A percentile compares a stretch with the other conserved stretches of the same genome.
These are phyloP conservation scores for Phytophthora fragariae DNA, from an alignment of 352 stramenopile species.

Conservation along the genomic window DNA sequence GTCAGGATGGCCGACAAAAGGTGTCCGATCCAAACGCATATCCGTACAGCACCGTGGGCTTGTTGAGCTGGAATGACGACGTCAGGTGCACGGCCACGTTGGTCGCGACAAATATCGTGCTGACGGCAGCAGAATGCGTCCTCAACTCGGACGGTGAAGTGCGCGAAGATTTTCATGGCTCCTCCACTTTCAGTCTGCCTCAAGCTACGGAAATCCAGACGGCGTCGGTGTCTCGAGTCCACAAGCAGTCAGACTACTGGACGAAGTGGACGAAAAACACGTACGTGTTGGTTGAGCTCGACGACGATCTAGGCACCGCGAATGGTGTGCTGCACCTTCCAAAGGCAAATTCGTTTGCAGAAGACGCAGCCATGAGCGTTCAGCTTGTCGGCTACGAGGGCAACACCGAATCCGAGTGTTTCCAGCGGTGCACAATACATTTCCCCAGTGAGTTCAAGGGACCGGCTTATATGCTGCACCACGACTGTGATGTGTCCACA, in stretches of 20 bases:
- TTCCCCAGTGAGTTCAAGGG: constrained; percentile 54
- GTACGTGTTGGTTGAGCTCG: constrained; percentile 75
- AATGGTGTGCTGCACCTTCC: constrained; percentile 50
- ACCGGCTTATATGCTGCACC: constrained; percentile 56
- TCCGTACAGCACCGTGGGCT: constrained; percentile 64
- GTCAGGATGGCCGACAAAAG: constrained; percentile 44
- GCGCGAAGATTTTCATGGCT: constrained; percentile 24
- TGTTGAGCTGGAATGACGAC: constrained; percentile 59
- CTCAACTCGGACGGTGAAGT: constrained; percentile 43
- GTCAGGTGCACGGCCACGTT: constrained; percentile 61
- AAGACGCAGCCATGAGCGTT: constrained; percentile 48
- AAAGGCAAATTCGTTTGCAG: constrained; percentile 38
- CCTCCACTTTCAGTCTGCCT: constrained; percentile 43
- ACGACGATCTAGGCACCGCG: constrained; percentile 43
- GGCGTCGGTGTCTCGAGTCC: constrained; percentile 47
- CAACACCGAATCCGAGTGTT: constrained; percentile 41
- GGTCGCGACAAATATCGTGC: constrained; percentile 52
- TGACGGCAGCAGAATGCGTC: constrained; percentile 71
- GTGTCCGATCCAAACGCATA: constrained; percentile 47
- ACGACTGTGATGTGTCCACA: constrained; percentile 67
- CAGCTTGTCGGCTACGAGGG: constrained; percentile 61
- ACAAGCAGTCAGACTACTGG: constrained; percentile 77
- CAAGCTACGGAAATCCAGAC: constrained; percentile 16
- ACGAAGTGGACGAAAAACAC: constrained; percentile 62
- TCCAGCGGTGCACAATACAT: constrained; percentile 56